Evolutionary conservation across 768 basidiomycete genomes (phyloP).

Genomic region (Termitomyces sp.): DNA sequence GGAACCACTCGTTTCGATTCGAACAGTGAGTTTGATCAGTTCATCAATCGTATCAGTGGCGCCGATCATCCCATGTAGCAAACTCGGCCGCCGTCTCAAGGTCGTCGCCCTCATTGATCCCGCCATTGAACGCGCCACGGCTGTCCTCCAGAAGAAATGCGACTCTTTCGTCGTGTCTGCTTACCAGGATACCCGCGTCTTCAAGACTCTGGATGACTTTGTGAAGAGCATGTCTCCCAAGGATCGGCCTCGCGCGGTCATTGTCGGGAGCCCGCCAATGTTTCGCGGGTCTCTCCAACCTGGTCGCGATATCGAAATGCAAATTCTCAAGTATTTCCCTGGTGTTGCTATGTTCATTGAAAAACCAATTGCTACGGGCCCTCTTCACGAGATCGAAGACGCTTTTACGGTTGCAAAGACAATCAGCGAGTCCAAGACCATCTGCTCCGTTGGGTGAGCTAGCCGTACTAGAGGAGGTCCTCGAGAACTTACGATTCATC

Average conservation of each 20-base stretch:
- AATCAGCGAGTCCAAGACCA: slow-evolving; percentile 62
- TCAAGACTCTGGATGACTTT: slow-evolving; percentile 83
- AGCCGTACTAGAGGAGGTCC: not conserved
- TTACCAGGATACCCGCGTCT: slow-evolving; percentile 83
- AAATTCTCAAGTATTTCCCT: slow-evolving; percentile 84
- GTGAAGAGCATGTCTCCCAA: slow-evolving; percentile 58
- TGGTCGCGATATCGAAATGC: slow-evolving; percentile 81
- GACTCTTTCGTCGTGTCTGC: slow-evolving; percentile 91
- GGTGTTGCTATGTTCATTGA: slow-evolving; percentile 87
- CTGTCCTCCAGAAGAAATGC: slow-evolving; percentile 84
- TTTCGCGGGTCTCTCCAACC: slow-evolving; percentile 76
- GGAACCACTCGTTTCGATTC: slow-evolving; percentile 90
- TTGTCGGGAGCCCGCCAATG: slow-evolving; percentile 91
- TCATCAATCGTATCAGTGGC: slow-evolving; percentile 7
- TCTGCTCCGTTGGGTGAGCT: slow-evolving; percentile 84
- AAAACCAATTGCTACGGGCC: slow-evolving; percentile 87
- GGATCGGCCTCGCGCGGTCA: slow-evolving; percentile 72
- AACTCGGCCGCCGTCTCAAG: slow-evolving; percentile 93
- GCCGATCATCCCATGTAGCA: slow-evolving; percentile 37
- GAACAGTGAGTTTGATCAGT: slow-evolving; percentile 56
- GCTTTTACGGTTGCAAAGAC: slow-evolving; percentile 65
- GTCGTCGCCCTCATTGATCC: slow-evolving; percentile 95
- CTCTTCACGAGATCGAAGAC: slow-evolving; percentile 58
- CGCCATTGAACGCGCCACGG: slow-evolving; percentile 69
- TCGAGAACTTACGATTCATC: slow-evolving; percentile 1